Conservation (phyloP, 768 basidiomycete genomes). For the Rhodotorula diobovata region DNA sequence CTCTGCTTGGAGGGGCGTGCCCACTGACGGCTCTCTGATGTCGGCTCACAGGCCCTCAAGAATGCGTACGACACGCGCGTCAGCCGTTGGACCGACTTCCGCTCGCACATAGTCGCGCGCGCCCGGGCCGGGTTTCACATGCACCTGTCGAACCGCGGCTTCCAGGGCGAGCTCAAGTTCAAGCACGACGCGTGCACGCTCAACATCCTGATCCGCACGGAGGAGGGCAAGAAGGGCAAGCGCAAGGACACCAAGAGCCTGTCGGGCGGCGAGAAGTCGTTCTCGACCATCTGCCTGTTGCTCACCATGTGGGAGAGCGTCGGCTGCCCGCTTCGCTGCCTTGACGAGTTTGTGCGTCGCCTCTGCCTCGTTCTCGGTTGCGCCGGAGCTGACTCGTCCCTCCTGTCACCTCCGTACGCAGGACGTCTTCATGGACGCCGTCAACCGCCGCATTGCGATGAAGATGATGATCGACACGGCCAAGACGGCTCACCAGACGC, state of each 20-base stretch:
- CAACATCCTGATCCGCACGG: constrained; percentile 52
- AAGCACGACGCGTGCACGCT: constrained; percentile 71
- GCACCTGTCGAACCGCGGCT: constrained; percentile 74
- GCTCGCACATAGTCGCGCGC: constrained; percentile 78
- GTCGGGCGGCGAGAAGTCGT: constrained; percentile 93
- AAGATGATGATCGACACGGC: constrained; percentile 95
- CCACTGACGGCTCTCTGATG: not conserved
- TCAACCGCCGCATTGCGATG: constrained; percentile 76
- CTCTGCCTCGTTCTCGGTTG: not conserved
- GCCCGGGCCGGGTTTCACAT: constrained; percentile 65
- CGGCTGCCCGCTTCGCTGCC: constrained; percentile 85
- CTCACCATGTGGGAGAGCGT: constrained; percentile 96
- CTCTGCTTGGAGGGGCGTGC: not conserved
- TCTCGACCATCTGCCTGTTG: constrained; percentile 88
- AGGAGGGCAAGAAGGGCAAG: constrained; percentile 26
- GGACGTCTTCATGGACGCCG: constrained; percentile 71
- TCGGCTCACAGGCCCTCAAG: constrained; percentile 59
- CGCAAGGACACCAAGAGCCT: constrained; percentile 51
- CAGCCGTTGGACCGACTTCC: constrained; percentile 77
- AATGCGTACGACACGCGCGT: constrained; percentile 63
- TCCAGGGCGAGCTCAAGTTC: constrained; percentile 57
- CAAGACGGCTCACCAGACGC: constrained; percentile 76
- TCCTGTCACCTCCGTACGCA: not conserved
- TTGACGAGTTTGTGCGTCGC: constrained; percentile 89
- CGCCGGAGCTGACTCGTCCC: not conserved